Evolutionary conservation across 225 moss, liverwort and hornwort genomes (phyloP).

Genomic region (Bryoerythrophyllum caledonicum): DNA sequence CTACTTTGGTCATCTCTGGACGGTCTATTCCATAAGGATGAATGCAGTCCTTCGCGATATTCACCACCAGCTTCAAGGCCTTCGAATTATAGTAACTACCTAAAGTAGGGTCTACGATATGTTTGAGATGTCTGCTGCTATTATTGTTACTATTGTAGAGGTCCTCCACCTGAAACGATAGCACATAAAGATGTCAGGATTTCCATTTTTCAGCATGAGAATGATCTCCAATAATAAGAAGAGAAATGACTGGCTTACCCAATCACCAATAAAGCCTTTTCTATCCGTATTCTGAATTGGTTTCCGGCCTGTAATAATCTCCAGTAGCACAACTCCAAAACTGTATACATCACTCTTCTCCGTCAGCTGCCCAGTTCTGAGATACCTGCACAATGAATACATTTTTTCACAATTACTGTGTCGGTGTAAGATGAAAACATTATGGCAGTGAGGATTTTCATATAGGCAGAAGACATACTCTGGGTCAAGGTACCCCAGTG

Average conservation of each 20-base stretch:
- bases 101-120: conserved; percentile 29
- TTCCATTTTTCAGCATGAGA: background rate
- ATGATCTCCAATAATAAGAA: background rate
- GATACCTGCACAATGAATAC: conserved; percentile 48
- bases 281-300: conserved; percentile 53
- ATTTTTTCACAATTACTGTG: background rate
- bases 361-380: conserved; percentile 77
- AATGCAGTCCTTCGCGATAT: conserved; percentile 24
- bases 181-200: background rate
- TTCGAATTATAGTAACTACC: conserved; percentile 37
- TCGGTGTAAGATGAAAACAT: background rate
- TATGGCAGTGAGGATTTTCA: background rate
- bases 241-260: conserved; percentile 26
- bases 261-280: conserved; percentile 41
- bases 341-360: conserved; percentile 92
- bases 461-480: conserved; percentile 67
- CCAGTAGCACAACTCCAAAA: conserved; percentile 81
- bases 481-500: conserved; percentile 83
- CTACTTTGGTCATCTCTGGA: conserved; percentile 43
- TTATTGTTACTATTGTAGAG: conserved; percentile 21
- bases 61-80: conserved; percentile 35
- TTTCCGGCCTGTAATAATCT: conserved; percentile 80
- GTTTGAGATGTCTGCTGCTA: conserved; percentile 15
- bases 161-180: conserved; percentile 42
- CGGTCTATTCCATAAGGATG: conserved; percentile 19